These are phyloP conservation scores for Coniosporium apollinis DNA, from an alignment of 495 filamentous ascomycete species.

Conservation along the genomic window DNA sequence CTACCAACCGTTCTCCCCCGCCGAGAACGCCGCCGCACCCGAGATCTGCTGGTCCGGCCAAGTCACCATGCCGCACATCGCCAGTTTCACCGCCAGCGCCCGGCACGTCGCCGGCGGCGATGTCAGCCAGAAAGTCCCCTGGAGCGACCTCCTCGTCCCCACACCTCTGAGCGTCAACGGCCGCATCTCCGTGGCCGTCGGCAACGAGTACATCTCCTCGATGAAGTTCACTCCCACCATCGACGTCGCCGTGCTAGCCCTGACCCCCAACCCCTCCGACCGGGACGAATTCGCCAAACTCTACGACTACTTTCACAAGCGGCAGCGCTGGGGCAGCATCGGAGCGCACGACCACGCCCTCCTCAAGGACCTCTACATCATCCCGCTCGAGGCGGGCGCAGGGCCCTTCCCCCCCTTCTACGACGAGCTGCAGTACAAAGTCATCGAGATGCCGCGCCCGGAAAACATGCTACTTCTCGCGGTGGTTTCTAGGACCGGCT, in stretches of 20 bases:
- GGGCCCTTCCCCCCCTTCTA: slow-evolving; percentile 43
- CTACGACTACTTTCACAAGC: slow-evolving; percentile 61
- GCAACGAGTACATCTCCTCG: slow-evolving; percentile 76
- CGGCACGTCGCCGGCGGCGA: slow-evolving; percentile 72
- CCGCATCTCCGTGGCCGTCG: slow-evolving; percentile 61
- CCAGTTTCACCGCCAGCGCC: slow-evolving; percentile 57
- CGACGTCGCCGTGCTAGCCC: slow-evolving; percentile 47
- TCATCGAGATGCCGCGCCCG: slow-evolving; percentile 43
- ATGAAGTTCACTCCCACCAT: slow-evolving; percentile 54
- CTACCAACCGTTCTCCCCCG: slow-evolving; percentile 78
- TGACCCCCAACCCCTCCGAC: slow-evolving; percentile 30
- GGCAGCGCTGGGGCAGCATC: slow-evolving; percentile 68
- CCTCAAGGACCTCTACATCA: slow-evolving; percentile 25
- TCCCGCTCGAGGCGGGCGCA: slow-evolving; percentile 21
- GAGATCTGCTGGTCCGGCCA: slow-evolving; percentile 61
- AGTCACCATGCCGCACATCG: slow-evolving; percentile 58
- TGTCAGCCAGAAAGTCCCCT: slow-evolving; percentile 40
- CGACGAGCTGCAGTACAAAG: slow-evolving; percentile 45
- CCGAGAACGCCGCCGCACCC: slow-evolving; percentile 48
- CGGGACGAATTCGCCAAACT: slow-evolving; percentile 45
- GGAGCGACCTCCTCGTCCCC: slow-evolving; percentile 56
- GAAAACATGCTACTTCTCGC: slow-evolving; percentile 60
- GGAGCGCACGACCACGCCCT: slow-evolving; percentile 39
- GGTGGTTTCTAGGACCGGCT: slow-evolving; percentile 51
- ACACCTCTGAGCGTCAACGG: slow-evolving; percentile 57